Evolutionary conservation across 2,329 filamentous ascomycete genomes (phyloP), one percentile per base, ranked within the genome.

Genomic region (Grosmannia huntii): DNA sequence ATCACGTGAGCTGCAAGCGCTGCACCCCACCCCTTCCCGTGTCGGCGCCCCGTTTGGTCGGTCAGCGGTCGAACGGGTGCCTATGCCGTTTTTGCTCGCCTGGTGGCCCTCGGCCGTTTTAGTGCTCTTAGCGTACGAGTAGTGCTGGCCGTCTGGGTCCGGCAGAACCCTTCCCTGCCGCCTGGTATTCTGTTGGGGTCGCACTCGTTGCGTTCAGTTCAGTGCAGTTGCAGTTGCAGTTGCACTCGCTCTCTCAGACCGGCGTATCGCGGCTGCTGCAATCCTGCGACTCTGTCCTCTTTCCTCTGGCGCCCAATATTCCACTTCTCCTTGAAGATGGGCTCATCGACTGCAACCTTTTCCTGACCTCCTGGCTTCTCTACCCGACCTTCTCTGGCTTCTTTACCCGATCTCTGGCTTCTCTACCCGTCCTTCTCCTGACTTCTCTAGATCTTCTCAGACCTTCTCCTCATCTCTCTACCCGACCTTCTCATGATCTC

Each of bases 11-110:
- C 19, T 50, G 50, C 51, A 51, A 28, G 28, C 31, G 50, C 57
- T 62, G 61, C 61, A 57, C 61, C 56, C 61, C 61, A 62, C 61
- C 53, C 55, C 59, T 56, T 58, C 57, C 49, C 57, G 53, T 41
- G 48, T 38, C 60, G 57, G 56, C 60, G 58, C 61, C 60, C 61
- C 61, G 61, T 62, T 58, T 56, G 6, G 55, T 44, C 46, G 52
- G 48, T 55, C 50, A 60, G 53, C 58, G 58, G 58, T 61, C 57
- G 46, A 61, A 33, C 61, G 61, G 61, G 60, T 60, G 57, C 60
- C 60, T 58, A 61, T 60, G 57, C 61, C 59, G 56, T 59, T 62
- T 62, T 57, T 23, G 61, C 59, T 50, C 50, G 53, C 46, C 49
- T 53, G 41, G 54, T 44, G n/a, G 23, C 19, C 55, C 54, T 41